phyloP scores from a whole-genome alignment of 2,329 filamentous ascomycete species.

The Alternaria ethzedia region DNA sequence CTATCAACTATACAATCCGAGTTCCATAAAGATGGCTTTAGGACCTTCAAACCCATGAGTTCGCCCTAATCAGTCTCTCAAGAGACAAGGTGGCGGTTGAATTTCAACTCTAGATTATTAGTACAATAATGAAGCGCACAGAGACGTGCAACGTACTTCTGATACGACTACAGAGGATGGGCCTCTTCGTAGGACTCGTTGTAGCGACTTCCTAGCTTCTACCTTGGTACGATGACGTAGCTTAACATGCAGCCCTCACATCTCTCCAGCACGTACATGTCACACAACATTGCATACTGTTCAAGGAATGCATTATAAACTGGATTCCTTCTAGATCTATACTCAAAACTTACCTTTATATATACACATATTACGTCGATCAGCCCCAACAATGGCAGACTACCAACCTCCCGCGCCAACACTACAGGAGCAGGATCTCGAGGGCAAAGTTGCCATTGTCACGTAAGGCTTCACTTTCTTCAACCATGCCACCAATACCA shows the following conservation, averaged over 20 bases:
- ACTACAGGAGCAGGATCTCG: slow-evolving; percentile 36
- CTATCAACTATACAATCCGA: background rate
- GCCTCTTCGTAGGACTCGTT: background rate
- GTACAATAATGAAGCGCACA: background rate
- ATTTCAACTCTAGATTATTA: background rate
- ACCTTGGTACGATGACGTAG: background rate
- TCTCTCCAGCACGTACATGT: background rate
- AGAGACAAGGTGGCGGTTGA: background rate
- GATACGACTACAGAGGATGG: background rate
- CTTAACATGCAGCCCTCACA: background rate
- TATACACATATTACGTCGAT: background rate
- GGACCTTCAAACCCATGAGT: background rate
- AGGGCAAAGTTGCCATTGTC: slow-evolving; percentile 40
- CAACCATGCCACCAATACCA: background rate
- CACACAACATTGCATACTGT: background rate
- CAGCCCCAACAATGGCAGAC: slow-evolving; percentile 24
- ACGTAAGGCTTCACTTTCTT: slow-evolving; percentile 24
- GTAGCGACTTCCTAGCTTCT: background rate
- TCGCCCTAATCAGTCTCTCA: background rate
- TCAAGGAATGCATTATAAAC: no score
- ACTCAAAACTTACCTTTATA: background rate
- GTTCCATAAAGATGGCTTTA: background rate
- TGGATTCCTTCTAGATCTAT: no score
- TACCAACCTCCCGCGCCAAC: slow-evolving; percentile 27
- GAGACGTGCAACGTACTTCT: background rate